A percentile compares a stretch with the other conserved stretches of the same genome.
These are phyloP conservation scores for Corymbia calophylla DNA, from an alignment of 441 rosid genomes.

Conservation along the genomic window DNA sequence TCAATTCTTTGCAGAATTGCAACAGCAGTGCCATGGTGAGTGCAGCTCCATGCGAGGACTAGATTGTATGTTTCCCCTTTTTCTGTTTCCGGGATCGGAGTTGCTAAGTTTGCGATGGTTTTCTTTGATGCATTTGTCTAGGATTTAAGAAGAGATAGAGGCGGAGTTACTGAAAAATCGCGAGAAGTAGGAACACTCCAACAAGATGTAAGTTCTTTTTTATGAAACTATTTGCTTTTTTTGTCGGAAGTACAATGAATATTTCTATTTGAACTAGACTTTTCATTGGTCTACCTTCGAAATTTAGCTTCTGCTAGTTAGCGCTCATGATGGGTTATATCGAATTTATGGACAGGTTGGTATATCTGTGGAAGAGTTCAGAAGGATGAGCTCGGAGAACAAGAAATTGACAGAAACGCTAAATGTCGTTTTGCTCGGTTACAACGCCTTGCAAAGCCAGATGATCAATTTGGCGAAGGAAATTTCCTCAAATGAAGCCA, in stretches of 20 bases:
- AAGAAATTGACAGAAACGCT: background rate
- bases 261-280: background rate
- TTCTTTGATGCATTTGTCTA: background rate
- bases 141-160: background rate
- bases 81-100: background rate
- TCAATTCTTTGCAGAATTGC: constrained; percentile 19
- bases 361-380: background rate
- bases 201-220: background rate
- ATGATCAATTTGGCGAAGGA: background rate
- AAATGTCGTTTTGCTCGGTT: background rate
- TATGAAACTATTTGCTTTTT: background rate
- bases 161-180: background rate
- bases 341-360: background rate
- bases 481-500: background rate
- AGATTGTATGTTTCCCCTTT: background rate
- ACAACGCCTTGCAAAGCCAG: background rate
- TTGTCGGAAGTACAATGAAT: background rate
- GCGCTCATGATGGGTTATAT: background rate
- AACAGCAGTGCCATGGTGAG: background rate
- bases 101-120: background rate
- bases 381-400: background rate
- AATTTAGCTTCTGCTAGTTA: background rate
- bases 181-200: background rate
- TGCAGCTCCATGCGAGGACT: background rate
- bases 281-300: background rate